phyloP scores from a whole-genome alignment of 106 monocot genomes.

The Amphibolis antarctica region DNA sequence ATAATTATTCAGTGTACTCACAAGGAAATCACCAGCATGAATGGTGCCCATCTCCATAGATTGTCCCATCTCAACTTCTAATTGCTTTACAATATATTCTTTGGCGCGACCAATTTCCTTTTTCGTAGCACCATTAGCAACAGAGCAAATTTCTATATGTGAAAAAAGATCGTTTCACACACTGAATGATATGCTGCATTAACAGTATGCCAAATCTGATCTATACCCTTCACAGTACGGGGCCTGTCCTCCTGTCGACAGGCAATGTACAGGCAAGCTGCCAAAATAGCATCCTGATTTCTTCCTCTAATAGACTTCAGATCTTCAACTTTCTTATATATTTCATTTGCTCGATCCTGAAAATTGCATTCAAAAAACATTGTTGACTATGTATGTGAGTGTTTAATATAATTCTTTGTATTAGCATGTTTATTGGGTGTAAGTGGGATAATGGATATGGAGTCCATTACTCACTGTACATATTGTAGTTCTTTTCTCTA shows the following conservation, averaged over 20 bases:
- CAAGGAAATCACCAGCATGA: constrained; percentile 58
- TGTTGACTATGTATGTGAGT: too few relatives aligned
- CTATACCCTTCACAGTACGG: constrained; percentile 52
- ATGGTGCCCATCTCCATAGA: constrained; percentile 69
- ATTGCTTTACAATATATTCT: constrained; percentile 52
- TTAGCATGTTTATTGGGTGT: too few relatives aligned
- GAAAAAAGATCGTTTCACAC: constrained; percentile 1
- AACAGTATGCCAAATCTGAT: background rate
- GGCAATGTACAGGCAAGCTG: constrained; percentile 55
- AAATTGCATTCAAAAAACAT: background rate
- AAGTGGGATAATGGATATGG: too few relatives aligned
- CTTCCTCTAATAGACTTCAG: constrained; percentile 37
- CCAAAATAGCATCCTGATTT: constrained; percentile 60
- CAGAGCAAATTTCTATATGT: constrained; percentile 42
- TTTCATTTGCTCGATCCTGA: constrained; percentile 61
- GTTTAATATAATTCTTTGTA: too few relatives aligned
- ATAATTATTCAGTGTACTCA: constrained; percentile 3
- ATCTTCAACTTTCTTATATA: constrained; percentile 54
- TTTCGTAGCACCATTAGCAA: constrained; percentile 63
- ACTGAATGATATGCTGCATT: background rate
- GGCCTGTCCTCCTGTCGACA: constrained; percentile 52
- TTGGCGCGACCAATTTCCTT: constrained; percentile 64
- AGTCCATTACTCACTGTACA: too few relatives aligned
- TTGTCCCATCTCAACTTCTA: constrained; percentile 57
- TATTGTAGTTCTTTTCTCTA: too few relatives aligned